Evolutionary conservation across 441 rosid genomes (phyloP).

Genomic region (Raphanus hybrid): DNA sequence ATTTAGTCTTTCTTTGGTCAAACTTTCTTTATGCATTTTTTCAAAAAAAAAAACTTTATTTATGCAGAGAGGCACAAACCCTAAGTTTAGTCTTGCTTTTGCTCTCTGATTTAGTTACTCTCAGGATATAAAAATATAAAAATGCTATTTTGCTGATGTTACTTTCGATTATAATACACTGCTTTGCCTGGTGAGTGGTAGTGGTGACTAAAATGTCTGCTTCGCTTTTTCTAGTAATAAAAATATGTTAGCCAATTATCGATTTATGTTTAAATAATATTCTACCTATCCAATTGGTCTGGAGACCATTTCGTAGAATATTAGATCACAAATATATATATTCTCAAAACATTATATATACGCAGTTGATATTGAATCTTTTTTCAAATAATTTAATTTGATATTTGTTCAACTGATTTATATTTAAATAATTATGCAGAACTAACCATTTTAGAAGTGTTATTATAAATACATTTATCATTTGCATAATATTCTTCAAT

Average conservation of each 20-base stretch:
- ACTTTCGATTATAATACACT: not conserved
- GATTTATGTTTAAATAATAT: not conserved
- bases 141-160: not conserved
- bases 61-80: slow-evolving; percentile 15
- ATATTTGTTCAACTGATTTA: too few species aligned
- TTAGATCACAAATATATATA: not conserved
- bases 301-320: not conserved
- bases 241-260: not conserved
- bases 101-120: not conserved
- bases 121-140: not conserved
- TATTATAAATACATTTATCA: too few species aligned
- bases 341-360: too few species aligned
- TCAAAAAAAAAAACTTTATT: not conserved
- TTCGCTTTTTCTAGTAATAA: not conserved
- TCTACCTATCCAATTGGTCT: not conserved
- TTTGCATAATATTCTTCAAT: not conserved
- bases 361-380: not conserved
- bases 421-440: not conserved
- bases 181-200: not conserved
- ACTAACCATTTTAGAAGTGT: not conserved
- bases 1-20: not conserved
- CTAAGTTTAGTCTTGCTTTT: slow-evolving; percentile 17
- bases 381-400: not conserved
- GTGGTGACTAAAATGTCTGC: not conserved
- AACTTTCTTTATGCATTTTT: not conserved